Evolutionary conservation across 768 basidiomycete genomes (phyloP).

Genomic region (Exidia glandulosa): DNA sequence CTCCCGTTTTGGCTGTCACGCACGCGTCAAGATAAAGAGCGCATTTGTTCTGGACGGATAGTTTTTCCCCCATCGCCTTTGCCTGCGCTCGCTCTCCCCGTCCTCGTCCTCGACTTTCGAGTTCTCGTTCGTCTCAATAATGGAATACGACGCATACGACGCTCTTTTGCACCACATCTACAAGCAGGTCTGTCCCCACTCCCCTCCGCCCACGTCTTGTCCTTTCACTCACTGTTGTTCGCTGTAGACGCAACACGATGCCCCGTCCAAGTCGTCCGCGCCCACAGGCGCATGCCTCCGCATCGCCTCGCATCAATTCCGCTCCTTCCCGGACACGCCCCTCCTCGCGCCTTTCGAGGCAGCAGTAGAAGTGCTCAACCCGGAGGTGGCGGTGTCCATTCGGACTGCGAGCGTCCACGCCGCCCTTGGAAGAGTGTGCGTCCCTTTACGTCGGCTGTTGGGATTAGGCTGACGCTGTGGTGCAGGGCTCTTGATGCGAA

Average conservation of each 20-base stretch:
- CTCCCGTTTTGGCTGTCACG: too few relatives aligned
- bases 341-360: conserved; percentile 1
- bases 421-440: background rate
- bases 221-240: too few relatives aligned
- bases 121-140: background rate
- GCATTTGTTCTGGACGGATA: too few relatives aligned
- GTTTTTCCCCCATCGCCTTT: background rate
- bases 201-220: too few relatives aligned
- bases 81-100: background rate
- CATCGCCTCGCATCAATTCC: conserved; percentile 1
- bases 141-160: conserved; percentile 7
- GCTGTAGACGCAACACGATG: conserved; percentile 6
- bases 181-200: conserved; percentile 1
- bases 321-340: conserved; percentile 1
- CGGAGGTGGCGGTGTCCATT: conserved; percentile 4
- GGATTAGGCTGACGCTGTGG: too few relatives aligned
- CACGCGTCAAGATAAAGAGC: too few relatives aligned
- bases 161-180: conserved; percentile 7
- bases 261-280: conserved; percentile 30
- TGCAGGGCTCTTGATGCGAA: background rate
- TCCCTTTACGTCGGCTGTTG: too few relatives aligned
- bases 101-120: background rate
- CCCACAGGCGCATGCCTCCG: conserved; percentile 3
- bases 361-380: conserved; percentile 1
- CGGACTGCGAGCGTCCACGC: conserved; percentile 1